These are phyloP conservation scores for Vitis hybrid DNA, from an alignment of 177 flowering plant genomes.

Conservation along the genomic window DNA sequence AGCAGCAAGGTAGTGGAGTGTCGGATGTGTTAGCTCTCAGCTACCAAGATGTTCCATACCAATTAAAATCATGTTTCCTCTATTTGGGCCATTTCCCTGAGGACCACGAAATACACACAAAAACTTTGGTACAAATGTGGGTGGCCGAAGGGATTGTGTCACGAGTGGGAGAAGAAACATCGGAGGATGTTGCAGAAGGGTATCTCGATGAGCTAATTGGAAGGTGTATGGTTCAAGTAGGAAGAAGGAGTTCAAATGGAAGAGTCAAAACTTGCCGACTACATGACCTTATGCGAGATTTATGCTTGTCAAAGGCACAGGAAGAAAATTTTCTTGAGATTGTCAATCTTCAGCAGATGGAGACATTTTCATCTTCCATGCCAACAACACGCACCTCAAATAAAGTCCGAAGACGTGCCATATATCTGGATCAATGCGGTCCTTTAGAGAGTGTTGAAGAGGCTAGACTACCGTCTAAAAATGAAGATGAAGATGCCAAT, in stretches of 20 bases:
- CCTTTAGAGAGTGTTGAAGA: no score
- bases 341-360: not conserved
- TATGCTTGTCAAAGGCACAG: constrained; percentile 7
- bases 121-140: not conserved
- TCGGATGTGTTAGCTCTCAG: not conserved
- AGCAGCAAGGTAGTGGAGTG: not conserved
- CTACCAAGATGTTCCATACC: not conserved
- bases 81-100: constrained; percentile 5
- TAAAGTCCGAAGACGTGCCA: no score
- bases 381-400: not conserved
- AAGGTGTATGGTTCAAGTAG: constrained; percentile 2
- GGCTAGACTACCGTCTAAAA: no score
- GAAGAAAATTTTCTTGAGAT: constrained; percentile 9
- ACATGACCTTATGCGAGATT: constrained; percentile 23
- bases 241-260: not conserved
- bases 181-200: constrained; percentile 13
- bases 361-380: not conserved
- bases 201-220: constrained; percentile 7
- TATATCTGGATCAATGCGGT: no score
- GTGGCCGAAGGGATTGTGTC: constrained; percentile 2
- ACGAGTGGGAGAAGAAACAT: not conserved
- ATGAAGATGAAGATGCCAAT: no score
- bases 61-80: constrained; percentile 6
- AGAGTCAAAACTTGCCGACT: constrained; percentile 11
- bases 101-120: not conserved